Conservation (phyloP, 2,329 filamentous ascomycete species). For the Parastagonospora nodorum region DNA sequence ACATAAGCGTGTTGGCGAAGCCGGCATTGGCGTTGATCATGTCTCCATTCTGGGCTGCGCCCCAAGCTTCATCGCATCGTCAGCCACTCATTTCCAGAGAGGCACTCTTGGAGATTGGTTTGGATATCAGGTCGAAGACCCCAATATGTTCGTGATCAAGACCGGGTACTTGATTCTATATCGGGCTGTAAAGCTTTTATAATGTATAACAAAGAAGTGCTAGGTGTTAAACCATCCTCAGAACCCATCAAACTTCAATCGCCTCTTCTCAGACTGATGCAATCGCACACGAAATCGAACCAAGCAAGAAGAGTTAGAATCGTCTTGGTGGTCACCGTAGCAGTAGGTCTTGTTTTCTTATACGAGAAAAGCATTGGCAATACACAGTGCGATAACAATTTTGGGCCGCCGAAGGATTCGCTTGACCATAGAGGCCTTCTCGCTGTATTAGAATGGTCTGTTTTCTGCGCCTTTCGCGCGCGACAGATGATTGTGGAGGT, state of each 20-base stretch:
- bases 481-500: not conserved
- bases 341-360: not conserved
- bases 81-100: too few species aligned
- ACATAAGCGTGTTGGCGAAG: too few species aligned
- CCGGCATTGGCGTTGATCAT: too few species aligned
- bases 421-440: not conserved
- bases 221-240: too few species aligned
- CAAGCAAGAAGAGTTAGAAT: not conserved
- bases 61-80: too few species aligned
- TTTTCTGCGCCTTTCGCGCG: not conserved
- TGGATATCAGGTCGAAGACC: too few species aligned
- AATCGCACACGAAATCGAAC: not conserved
- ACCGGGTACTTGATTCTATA: too few species aligned
- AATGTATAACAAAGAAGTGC: too few species aligned
- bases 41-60: too few species aligned
- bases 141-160: too few species aligned
- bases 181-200: too few species aligned
- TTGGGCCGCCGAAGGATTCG: not conserved
- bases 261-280: not conserved
- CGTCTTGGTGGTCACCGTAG: not conserved
- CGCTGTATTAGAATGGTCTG: not conserved
- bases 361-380: not conserved
- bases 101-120: too few species aligned
- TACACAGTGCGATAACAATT: not conserved
- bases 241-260: not conserved